Conservation (phyloP, 176 grass and related monocot genomes). For the Rhynchospora breviuscula region DNA sequence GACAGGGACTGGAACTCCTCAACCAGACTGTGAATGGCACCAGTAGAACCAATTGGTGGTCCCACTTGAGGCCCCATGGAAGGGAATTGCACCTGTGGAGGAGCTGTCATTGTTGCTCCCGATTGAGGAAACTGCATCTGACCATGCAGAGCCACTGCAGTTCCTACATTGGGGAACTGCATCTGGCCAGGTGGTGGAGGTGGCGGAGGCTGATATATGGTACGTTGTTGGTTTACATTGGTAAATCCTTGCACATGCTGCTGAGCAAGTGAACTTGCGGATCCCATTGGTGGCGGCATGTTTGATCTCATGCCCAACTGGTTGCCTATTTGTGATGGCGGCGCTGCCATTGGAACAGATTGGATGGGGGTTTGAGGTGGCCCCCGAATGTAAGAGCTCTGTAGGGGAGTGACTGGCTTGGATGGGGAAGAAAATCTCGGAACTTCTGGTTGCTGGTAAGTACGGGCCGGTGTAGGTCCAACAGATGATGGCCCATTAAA, state of each 20-base stretch:
- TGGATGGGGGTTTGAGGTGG: not conserved
- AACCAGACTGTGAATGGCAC: constrained; percentile 47
- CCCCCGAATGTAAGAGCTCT: constrained; percentile 14
- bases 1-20: constrained; percentile 96
- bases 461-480: not conserved
- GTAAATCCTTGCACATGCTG: constrained; percentile 11
- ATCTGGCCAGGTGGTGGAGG: constrained; percentile 28
- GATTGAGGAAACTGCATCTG: constrained; percentile 5
- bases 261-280: constrained; percentile 4
- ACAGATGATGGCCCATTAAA: not conserved
- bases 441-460: constrained; percentile 18
- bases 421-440: constrained; percentile 10
- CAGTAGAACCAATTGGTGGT: not conserved
- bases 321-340: too few relatives aligned
- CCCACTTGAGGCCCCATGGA: constrained; percentile 9
- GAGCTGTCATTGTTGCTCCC: not conserved
- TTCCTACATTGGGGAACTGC: constrained; percentile 35
- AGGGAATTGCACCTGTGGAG: constrained; percentile 13
- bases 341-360: not conserved
- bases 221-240: not conserved
- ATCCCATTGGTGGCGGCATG: not conserved
- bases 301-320: not conserved
- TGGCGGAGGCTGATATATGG: constrained; percentile 8
- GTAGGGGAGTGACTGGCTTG: constrained; percentile 6
- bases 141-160: constrained; percentile 27